phyloP scores from a whole-genome alignment of 2,329 filamentous ascomycete genomes.

The Neocucurbitaria cava region DNA sequence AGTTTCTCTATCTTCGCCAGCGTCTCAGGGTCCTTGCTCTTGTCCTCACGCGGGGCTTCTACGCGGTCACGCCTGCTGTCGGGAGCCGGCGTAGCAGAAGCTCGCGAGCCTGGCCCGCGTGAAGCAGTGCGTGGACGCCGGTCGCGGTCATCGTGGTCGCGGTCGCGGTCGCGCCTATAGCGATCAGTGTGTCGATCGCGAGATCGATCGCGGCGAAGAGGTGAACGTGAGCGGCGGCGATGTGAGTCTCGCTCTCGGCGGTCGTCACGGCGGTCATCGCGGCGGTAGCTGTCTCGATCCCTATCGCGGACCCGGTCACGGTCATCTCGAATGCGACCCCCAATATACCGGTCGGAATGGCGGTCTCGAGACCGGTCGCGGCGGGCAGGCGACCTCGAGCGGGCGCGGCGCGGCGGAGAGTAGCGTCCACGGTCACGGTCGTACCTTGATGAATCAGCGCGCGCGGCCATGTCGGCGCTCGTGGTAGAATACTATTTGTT shows the following conservation, averaged over 20 bases:
- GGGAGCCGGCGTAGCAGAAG: conserved; percentile 64
- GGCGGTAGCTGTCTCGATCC: conserved; percentile 29
- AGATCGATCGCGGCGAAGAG: conserved; percentile 65
- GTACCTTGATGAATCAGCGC: conserved; percentile 76
- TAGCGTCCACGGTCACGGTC: conserved; percentile 50
- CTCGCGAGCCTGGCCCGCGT: conserved; percentile 63
- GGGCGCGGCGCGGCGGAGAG: conserved; percentile 42
- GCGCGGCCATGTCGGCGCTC: conserved; percentile 54
- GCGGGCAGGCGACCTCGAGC: conserved; percentile 66
- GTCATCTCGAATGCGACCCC: conserved; percentile 44
- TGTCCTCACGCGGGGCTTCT: conserved; percentile 58
- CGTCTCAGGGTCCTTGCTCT: conserved; percentile 60
- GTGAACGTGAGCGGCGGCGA: conserved; percentile 23
- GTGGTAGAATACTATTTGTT: conserved; percentile 30
- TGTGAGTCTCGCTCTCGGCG: conserved; percentile 19
- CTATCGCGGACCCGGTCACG: conserved; percentile 56
- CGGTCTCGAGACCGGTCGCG: conserved; percentile 25
- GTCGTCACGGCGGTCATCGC: conserved; percentile 64
- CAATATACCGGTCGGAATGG: conserved; percentile 57
- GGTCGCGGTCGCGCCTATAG: conserved; percentile 59
- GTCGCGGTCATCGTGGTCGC: conserved; percentile 72
- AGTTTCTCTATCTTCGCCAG: conserved; percentile 31
- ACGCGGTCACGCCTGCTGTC: conserved; percentile 28
- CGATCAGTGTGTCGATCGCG: conserved; percentile 57
- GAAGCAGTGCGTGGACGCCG: conserved; percentile 75